These are phyloP conservation scores for Talinum fruticosum DNA, from an alignment of 148 eudicot species.

Conservation along the genomic window DNA sequence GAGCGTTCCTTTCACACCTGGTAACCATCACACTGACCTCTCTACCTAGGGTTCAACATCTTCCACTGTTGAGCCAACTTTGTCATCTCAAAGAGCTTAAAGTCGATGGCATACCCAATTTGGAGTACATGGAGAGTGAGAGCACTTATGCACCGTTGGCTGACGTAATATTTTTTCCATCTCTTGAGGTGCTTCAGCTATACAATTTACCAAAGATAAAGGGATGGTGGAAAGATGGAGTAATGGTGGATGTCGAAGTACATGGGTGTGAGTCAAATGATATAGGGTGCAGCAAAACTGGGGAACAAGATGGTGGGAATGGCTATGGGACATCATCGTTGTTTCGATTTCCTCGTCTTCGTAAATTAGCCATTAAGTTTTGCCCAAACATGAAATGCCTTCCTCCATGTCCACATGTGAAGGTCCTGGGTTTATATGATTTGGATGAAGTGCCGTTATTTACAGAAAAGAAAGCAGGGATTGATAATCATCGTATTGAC, in stretches of 20 bases:
- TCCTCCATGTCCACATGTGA: background rate
- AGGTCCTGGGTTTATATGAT: background rate
- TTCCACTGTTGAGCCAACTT: conserved; percentile 13
- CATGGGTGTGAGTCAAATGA: too few relatives aligned
- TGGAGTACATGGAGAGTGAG: conserved; percentile 14
- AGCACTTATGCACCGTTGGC: background rate
- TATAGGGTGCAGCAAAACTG: background rate
- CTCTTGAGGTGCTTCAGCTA: conserved; percentile 11
- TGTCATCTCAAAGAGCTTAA: conserved; percentile 1
- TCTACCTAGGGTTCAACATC: background rate
- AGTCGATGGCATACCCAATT: background rate
- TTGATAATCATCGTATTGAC: background rate
- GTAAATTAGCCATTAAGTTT: background rate
- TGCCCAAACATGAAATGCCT: background rate
- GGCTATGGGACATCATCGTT: background rate
- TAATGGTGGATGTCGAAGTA: background rate
- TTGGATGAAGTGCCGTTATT: background rate
- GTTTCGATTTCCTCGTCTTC: background rate
- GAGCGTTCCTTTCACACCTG: conserved; percentile 13
- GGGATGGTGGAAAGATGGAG: conserved; percentile 19
- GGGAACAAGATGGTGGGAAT: background rate
- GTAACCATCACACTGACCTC: background rate
- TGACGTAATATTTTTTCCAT: conserved; percentile 10
- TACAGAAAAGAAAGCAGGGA: background rate
- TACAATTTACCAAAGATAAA: background rate